Evolutionary conservation across 106 monocot genomes (phyloP).

Genomic region (Dendrobium officinale): DNA sequence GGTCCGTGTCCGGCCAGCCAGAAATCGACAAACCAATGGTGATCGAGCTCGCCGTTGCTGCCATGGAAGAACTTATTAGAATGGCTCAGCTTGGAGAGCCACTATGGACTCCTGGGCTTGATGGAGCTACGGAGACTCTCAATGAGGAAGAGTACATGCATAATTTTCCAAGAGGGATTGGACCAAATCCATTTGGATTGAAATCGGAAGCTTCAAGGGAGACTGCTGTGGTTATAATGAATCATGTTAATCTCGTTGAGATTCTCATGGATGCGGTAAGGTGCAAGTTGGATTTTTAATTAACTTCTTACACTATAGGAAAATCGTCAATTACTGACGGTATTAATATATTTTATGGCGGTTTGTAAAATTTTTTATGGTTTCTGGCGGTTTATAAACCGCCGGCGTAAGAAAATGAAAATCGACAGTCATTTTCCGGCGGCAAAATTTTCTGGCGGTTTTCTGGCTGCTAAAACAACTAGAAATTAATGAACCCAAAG

Average conservation of each 20-base stretch:
- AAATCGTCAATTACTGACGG: no score
- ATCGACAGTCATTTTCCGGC: no score
- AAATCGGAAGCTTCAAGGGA: constrained; percentile 76
- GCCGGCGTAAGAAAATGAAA: no score
- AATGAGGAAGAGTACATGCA: constrained; percentile 74
- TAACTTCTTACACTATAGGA: no score
- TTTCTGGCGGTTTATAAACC: no score
- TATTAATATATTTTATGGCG: no score
- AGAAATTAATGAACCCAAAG: no score
- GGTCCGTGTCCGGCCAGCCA: constrained; percentile 26
- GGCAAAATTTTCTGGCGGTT: no score
- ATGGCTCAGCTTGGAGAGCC: constrained; percentile 83
- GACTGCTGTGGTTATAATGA: constrained; percentile 75
- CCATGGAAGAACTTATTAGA: constrained; percentile 90
- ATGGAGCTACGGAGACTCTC: constrained; percentile 29
- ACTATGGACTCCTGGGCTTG: constrained; percentile 41
- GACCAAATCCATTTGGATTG: constrained; percentile 53
- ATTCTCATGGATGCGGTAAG: constrained; percentile 95
- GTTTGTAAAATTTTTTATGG: no score
- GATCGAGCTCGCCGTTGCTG: constrained; percentile 78
- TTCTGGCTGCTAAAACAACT: no score
- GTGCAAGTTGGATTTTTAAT: background rate
- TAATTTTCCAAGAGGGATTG: constrained; percentile 67
- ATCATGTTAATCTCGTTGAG: constrained; percentile 70
- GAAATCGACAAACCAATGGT: constrained; percentile 70